Conservation (phyloP, 148 eudicot genomes). For the Fallopia convolvulus region DNA sequence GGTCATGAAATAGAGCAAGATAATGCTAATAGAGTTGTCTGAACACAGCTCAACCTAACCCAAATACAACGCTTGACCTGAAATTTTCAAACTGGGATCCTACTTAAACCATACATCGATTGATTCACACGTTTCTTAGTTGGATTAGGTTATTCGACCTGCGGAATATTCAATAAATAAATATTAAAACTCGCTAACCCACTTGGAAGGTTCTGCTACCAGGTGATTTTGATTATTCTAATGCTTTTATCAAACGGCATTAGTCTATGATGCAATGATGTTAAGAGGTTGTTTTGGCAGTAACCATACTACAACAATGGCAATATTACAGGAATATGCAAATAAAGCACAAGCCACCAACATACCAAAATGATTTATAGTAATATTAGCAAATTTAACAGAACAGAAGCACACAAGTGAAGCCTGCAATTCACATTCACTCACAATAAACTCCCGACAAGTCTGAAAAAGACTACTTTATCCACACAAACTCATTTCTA, state of each 20-base stretch:
- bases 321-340: neutral
- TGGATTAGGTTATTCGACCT: neutral
- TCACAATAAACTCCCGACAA: slow-evolving; percentile 23
- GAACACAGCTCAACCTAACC: too few species aligned
- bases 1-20: too few species aligned
- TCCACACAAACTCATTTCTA: slow-evolving; percentile 26
- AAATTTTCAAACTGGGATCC: too few species aligned
- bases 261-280: neutral
- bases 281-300: neutral
- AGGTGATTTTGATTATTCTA: neutral
- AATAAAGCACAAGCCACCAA: neutral
- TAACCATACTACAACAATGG: neutral
- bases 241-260: neutral
- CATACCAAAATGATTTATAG: slow-evolving; percentile 1
- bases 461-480: slow-evolving; percentile 17
- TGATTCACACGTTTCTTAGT: too few species aligned
- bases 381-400: slow-evolving; percentile 1
- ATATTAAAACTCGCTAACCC: too few species aligned
- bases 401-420: slow-evolving; percentile 13
- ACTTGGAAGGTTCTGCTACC: neutral
- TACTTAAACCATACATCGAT: too few species aligned
- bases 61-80: too few species aligned
- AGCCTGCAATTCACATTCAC: slow-evolving; percentile 40
- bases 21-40: too few species aligned
- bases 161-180: neutral